A percentile compares a stretch with the other conserved stretches of the same genome.
These are phyloP conservation scores for Starmerella apicola DNA, from an alignment of 805 yeast genomes.

Conservation along the genomic window DNA sequence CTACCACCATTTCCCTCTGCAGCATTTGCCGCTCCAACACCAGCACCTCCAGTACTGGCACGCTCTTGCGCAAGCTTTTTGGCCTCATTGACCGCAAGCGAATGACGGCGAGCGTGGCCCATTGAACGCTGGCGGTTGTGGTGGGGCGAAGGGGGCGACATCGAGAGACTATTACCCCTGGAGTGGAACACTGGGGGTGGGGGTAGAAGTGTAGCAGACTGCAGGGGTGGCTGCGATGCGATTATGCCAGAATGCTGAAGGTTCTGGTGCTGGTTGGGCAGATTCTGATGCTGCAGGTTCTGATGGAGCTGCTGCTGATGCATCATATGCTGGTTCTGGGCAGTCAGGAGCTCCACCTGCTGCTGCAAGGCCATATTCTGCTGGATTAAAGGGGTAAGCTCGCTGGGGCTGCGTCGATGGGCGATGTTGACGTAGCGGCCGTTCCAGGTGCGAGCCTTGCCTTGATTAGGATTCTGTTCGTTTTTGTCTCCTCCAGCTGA, in stretches of 20 bases:
- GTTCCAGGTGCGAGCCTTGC: conserved; percentile 19
- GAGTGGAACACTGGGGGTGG: conserved; percentile 2
- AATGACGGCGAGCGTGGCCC: conserved; percentile 86
- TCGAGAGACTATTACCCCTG: conserved; percentile 5
- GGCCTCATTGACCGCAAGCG: conserved; percentile 83
- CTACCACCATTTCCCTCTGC: no score
- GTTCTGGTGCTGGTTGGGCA: conserved; percentile 5
- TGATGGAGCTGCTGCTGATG: conserved; percentile 46
- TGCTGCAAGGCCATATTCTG: conserved; percentile 70
- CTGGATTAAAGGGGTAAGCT: conserved; percentile 81
- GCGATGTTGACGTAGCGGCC: conserved; percentile 70
- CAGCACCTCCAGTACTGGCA: conserved; percentile 30
- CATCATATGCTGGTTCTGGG: conserved; percentile 77
- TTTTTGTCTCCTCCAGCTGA: conserved; percentile 7
- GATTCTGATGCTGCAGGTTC: conserved; percentile 17
- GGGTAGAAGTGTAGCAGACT: background rate
- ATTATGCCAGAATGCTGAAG: no score
- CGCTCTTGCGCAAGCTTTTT: conserved; percentile 92
- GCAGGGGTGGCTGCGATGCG: background rate
- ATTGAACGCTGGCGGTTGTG: conserved; percentile 17
- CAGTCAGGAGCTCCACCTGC: conserved; percentile 82
- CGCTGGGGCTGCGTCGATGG: conserved; percentile 94
- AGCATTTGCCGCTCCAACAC: no score
- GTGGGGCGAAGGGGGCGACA: conserved; percentile 1
- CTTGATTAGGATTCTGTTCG: conserved; percentile 9